These are phyloP conservation scores for Apiosordaria backusii DNA, from an alignment of 495 filamentous ascomycete genomes.

Conservation along the genomic window DNA sequence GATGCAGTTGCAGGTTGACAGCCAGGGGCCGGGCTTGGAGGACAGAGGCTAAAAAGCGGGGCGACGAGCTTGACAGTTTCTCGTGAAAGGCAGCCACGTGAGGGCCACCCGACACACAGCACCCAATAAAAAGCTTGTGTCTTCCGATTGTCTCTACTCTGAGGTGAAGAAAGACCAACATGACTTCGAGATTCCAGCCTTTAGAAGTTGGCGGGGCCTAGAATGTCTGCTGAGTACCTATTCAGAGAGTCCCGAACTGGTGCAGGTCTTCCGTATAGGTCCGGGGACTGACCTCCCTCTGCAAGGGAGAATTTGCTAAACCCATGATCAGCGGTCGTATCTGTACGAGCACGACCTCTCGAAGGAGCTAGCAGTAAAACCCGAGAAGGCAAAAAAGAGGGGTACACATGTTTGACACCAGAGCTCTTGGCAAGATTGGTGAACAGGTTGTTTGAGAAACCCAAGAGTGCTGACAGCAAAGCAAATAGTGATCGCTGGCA, in stretches of 20 bases:
- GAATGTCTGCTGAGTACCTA: background rate
- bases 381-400: background rate
- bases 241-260: background rate
- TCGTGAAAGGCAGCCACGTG: background rate
- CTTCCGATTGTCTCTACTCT: background rate
- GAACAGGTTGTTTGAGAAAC: background rate
- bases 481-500: background rate
- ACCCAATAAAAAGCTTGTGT: too few relatives aligned
- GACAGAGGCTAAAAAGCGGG: background rate
- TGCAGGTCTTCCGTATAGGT: background rate
- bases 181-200: background rate
- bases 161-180: background rate
- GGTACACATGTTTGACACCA: background rate
- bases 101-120: background rate
- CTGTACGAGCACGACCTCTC: too few relatives aligned
- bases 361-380: background rate
- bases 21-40: background rate
- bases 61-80: background rate
- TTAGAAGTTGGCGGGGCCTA: background rate
- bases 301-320: background rate
- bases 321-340: background rate
- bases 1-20: background rate
- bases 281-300: background rate
- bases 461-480: background rate
- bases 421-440: background rate